Base-by-base conservation (phyloP, 1,284 basidiomycete genomes). In the Sparassis latifolia region DNA sequence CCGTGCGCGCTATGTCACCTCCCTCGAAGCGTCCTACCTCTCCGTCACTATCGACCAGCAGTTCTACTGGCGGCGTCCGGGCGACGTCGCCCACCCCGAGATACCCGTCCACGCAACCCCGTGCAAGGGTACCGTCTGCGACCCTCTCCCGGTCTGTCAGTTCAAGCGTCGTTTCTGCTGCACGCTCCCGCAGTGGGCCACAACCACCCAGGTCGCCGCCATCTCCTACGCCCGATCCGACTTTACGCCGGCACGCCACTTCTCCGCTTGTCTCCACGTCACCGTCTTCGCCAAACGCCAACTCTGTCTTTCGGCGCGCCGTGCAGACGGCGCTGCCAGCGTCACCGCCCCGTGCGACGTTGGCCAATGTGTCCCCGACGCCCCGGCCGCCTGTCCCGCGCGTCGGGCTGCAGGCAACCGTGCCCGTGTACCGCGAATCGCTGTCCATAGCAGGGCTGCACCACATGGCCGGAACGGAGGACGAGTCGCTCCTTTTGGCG, bases 401-500 rank as follows among this genome's bases (percentile, higher is more conserved):
- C 38, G 47, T 44, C 20, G 55, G 55, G 5, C 50, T 46, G 43
- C 49, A 58, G 35, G 53, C 50, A 41, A 55, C 59, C 35, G 53
- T 59, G 35, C 55, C 58, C 33, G 49, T 60, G 30, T 48, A 68
- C 72, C 51, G 72, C 69, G 41, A 72, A 70, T 68, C 67, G n/a
- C 53, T 67, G 38, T 61, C 58, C 49, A 60, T 69, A 45, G 57
- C 61, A 28, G 61, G 58, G 47, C 56, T 57, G 51, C 58, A 58
- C 50, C 55, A 55, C 50, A 46, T 62, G 45, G 58, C 70, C 20
- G 65, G 69, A 35, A 65, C 63, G 52, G 66, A 71, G 31, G 77
- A 87, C 41, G 79, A 87, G 45, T 82, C 84, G n/a, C 68, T 89
- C 3, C 73, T 89, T 44, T 69, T 85, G 42, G 85, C 87, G 2